Evolutionary conservation across 352 stramenopile genomes (phyloP).

Genomic region (Pythium biforme): DNA sequence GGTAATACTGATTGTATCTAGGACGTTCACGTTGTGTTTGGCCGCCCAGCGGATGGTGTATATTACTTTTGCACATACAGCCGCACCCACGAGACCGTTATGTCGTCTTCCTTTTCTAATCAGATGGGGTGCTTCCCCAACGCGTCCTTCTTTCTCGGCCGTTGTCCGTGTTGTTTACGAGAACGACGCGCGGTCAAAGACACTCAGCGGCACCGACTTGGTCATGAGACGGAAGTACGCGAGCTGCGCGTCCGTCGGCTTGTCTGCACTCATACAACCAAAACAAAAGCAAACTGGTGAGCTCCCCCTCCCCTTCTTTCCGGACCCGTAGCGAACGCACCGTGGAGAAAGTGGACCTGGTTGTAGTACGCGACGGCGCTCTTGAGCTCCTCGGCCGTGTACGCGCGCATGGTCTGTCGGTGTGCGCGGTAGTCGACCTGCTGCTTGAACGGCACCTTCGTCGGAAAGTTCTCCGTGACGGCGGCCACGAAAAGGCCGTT

Average conservation of each 20-base stretch:
- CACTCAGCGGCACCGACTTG: constrained; percentile 74
- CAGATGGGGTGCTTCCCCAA: too few species aligned
- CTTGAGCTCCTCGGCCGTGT: constrained; percentile 73
- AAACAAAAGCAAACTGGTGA: not conserved
- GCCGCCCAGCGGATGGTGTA: not conserved
- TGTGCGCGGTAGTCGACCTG: constrained; percentile 79
- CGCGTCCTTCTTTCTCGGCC: too few species aligned
- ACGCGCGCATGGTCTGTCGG: constrained; percentile 75
- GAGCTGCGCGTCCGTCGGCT: constrained; percentile 64
- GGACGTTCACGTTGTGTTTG: not conserved
- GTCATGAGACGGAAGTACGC: constrained; percentile 87
- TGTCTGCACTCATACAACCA: constrained; percentile 44
- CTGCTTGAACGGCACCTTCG: constrained; percentile 74
- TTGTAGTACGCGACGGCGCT: constrained; percentile 85
- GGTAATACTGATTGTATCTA: too few species aligned
- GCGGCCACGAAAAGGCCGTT: constrained; percentile 84
- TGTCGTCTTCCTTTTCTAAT: constrained; percentile 11
- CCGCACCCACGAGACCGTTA: not conserved
- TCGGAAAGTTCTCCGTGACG: constrained; percentile 84
- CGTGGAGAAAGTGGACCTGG: constrained; percentile 71
- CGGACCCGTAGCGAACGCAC: too few species aligned
- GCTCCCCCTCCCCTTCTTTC: too few species aligned
- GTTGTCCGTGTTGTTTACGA: too few species aligned
- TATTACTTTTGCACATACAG: not conserved
- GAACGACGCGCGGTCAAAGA: constrained; percentile 84